Evolutionary conservation across 2,329 filamentous ascomycete genomes (phyloP), one percentile per base, ranked within the genome.

Genomic region (Sordariomycetes sp.): DNA sequence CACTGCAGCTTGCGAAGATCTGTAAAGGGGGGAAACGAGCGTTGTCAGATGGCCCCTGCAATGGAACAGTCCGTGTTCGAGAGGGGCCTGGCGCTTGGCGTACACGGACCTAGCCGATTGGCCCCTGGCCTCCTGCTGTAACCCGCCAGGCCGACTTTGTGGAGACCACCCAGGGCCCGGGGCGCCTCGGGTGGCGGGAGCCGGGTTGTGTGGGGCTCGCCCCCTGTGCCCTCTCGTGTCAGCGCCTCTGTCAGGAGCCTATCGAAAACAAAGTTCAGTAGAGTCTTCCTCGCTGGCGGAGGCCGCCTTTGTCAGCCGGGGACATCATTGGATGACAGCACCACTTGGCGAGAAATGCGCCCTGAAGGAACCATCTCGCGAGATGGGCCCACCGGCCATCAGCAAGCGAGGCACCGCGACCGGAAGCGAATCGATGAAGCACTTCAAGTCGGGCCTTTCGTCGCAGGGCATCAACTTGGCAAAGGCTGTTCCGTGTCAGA

Each of bases 11-110:
- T 12, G 22, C 22, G 45, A 54, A 54, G 52, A 54, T 36, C 20
- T 2, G n/a, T 24, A 32, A 53, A 17, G 54, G 12, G 17, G 10
- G 39, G 24, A 28, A 35, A 20, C 52, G 50, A 34, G 20, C 22
- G n/a, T 22, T 53, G 55, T 57, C 50, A 48, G 55, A 57, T 57
- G 50, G 55, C 24, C 28, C 55, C 52, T 53, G 55, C 35, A 51
- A 57, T 57, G 55, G 25, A 57, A 57, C 55, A 42, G 32, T 28
- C 48, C 22, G 22, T 34, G 55, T 57, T 53, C 50, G 55, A 57
- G 55, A 53, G 45, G n/a, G 24, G 55, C 24, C 55, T 45, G 6
- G 32, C 15, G 51, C 32, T 42, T 7, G 28, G 17, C 45, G 22
- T 17, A 10, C 55, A 53, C 28, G 28, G 28, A 32, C 28, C 28